Evolutionary conservation across 108 stramenopile species (phyloP), one percentile per base, ranked within the genome.

Genomic region (Asterionellopsis glacialis): DNA sequence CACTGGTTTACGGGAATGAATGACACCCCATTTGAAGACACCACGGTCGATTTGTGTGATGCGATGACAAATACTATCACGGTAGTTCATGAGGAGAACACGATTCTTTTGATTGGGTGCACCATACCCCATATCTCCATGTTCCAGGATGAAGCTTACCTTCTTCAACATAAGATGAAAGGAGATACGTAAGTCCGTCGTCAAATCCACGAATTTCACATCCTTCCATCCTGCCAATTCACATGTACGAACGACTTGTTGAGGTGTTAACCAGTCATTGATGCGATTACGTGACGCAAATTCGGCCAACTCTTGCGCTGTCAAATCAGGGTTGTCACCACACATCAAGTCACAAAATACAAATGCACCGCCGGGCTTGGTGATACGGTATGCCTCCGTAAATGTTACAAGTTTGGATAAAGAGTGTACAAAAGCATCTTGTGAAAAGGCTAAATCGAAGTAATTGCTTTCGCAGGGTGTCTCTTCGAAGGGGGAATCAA

Each of bases 401-500:
- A 72, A 83, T 0, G 76, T 64, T 22, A 51, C 40, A 1, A 53
- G 49, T 57, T 83, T 83, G 54, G 41, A 39, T 11, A 59, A 61
- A 11, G 82, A 63, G 55, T 83, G 82, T 45, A 83, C 74, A 45
- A 80, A 79, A 7, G 82, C 82, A 54, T 83, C 82, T 57, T 83
- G 82, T 23, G 72, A 70, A 54, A 83, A 74, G 41, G 63, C 57
- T 28, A 73, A 45, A 57, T 83, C 82, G 58, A 80, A 83, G 2
- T 39, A 51, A 56, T n/a, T n/a, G n/a, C 57, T 55, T 39, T 70
- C n/a, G n/a, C n/a, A n/a, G n/a, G n/a, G n/a, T n/a, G n/a, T n/a
- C n/a, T n/a, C n/a, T n/a, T n/a, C n/a, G n/a, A n/a, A n/a, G n/a
- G n/a, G n/a, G n/a, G n/a, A n/a, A n/a, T n/a, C n/a, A n/a, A n/a